Percentiles rank a stretch among this genome's conserved stretches.
These are phyloP conservation scores for Orbilia javanica DNA, from an alignment of 2,329 filamentous ascomycete genomes.

Conservation along the genomic window DNA sequence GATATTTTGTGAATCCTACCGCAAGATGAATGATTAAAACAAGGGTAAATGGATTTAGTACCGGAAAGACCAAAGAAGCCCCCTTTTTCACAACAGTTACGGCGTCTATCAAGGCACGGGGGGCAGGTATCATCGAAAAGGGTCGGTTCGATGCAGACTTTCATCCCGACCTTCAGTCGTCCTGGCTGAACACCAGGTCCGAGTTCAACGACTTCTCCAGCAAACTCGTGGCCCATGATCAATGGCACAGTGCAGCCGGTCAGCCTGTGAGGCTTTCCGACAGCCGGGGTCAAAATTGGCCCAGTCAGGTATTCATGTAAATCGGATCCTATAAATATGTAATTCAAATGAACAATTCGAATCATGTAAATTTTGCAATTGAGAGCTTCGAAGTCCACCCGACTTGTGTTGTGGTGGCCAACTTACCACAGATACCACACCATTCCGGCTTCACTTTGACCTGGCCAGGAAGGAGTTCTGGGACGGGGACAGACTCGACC, in stretches of 20 bases:
- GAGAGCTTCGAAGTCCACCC: neutral
- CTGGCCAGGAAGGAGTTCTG: conserved; percentile 42
- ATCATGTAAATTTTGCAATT: too few species aligned
- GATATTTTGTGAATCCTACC: neutral
- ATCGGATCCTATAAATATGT: conserved; percentile 30
- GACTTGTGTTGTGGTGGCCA: conserved; percentile 4
- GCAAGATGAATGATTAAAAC: neutral
- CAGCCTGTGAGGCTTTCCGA: conserved; percentile 67
- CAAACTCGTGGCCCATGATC: conserved; percentile 76
- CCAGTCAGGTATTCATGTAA: conserved; percentile 52
- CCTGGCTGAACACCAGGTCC: conserved; percentile 67
- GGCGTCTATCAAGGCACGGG: conserved; percentile 69
- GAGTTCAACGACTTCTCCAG: conserved; percentile 72
- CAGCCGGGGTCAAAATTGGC: conserved; percentile 44
- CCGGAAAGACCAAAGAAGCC: conserved; percentile 69
- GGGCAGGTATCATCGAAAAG: conserved; percentile 67
- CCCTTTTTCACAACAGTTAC: conserved; percentile 72
- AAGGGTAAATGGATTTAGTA: conserved; percentile 1
- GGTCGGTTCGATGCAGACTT: conserved; percentile 73
- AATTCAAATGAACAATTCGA: neutral
- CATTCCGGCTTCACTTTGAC: conserved; percentile 56
- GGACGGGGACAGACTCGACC: conserved; percentile 43
- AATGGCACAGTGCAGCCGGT: conserved; percentile 72
- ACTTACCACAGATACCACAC: conserved; percentile 57
- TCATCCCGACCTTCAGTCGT: conserved; percentile 70